Conservation (phyloP, 495 filamentous ascomycete species). For the Aspergillus leporis region DNA sequence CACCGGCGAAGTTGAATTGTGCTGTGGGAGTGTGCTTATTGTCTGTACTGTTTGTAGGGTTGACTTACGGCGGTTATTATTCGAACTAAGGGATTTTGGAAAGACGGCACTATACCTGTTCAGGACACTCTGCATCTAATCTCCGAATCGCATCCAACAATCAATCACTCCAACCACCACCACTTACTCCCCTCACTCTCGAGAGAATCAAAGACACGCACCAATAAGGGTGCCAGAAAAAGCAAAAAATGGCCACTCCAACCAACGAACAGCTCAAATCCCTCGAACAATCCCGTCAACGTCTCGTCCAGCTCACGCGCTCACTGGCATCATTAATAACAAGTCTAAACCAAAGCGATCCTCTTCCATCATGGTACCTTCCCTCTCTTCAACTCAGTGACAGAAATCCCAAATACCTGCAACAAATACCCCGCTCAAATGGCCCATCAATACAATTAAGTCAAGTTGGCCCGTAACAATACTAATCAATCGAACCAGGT, state of each 20-base stretch:
- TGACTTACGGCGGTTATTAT: neutral
- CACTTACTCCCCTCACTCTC: neutral
- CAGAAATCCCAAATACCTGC: no score
- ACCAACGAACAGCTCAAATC: conserved; percentile 64
- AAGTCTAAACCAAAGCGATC: conserved; percentile 53
- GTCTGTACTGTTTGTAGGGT: neutral
- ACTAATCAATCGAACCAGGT: conserved; percentile 39
- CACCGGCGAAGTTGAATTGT: no score
- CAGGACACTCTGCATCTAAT: neutral
- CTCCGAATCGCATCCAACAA: conserved; percentile 1
- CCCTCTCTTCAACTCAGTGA: no score
- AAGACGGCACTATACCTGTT: neutral
- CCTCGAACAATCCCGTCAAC: conserved; percentile 73
- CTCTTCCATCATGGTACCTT: conserved; percentile 60
- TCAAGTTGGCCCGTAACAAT: no score
- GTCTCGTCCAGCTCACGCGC: conserved; percentile 66
- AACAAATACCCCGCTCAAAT: conserved; percentile 4
- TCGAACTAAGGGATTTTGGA: neutral
- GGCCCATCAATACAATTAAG: no score
- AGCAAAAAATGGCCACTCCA: conserved; percentile 33
- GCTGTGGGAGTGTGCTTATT: no score
- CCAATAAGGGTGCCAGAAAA: neutral
- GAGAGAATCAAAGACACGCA: neutral
- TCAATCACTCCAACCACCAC: neutral
- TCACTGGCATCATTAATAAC: conserved; percentile 63